Evolutionary conservation across 257 asterid genomes (phyloP).

Genomic region (Capsicum chinense): DNA sequence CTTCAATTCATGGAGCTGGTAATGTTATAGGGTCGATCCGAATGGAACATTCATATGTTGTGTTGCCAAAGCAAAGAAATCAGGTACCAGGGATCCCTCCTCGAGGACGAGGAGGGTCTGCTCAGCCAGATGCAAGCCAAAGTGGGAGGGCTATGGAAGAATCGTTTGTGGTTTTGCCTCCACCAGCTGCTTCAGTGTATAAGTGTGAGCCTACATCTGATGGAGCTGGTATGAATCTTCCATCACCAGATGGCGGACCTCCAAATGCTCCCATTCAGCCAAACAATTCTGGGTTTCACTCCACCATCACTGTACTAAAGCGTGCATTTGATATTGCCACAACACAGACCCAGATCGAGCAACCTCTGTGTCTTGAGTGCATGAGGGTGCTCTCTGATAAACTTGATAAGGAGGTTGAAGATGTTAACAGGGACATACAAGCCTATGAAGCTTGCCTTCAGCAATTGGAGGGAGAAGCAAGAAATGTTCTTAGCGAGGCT

Average conservation of each 20-base stretch:
- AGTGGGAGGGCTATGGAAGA: slow-evolving; percentile 92
- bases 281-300: slow-evolving; percentile 82
- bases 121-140: slow-evolving; percentile 61
- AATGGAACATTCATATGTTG: slow-evolving; percentile 86
- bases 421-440: slow-evolving; percentile 76
- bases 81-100: slow-evolving; percentile 68
- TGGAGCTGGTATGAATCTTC: slow-evolving; percentile 65
- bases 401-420: slow-evolving; percentile 97
- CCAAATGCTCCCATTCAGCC: slow-evolving; percentile 55
- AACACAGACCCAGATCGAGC: slow-evolving; percentile 90
- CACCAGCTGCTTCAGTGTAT: slow-evolving; percentile 98
- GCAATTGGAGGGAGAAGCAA: slow-evolving; percentile 87
- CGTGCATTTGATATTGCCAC: slow-evolving; percentile 97
- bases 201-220: slow-evolving; percentile 71
- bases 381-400: slow-evolving; percentile 92
- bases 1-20: slow-evolving; percentile 63
- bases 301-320: slow-evolving; percentile 80
- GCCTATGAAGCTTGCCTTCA: slow-evolving; percentile 94
- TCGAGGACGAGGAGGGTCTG: slow-evolving; percentile 67
- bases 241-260: slow-evolving; percentile 61
- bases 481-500: slow-evolving; percentile 76
- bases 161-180: slow-evolving; percentile 95
- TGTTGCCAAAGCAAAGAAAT: slow-evolving; percentile 84
- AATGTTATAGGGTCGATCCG: slow-evolving; percentile 71
- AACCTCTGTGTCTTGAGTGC: slow-evolving; percentile 96